Evolutionary conservation across 2,329 filamentous ascomycete genomes (phyloP).

Genomic region (Thyridium curvatum): DNA sequence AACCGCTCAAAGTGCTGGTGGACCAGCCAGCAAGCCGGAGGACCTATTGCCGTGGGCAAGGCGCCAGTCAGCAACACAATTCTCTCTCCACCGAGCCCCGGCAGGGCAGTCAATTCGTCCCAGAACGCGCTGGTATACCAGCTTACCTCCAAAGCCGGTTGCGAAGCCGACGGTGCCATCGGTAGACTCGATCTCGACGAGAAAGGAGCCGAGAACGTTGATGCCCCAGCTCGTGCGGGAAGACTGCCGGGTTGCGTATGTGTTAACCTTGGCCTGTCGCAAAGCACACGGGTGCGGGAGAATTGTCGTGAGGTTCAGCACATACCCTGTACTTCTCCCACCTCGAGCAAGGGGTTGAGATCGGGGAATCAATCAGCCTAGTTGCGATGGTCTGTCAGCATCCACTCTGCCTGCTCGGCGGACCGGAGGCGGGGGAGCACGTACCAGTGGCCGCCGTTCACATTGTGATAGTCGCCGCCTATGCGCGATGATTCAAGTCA

Average conservation of each 20-base stretch:
- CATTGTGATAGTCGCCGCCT: slow-evolving; percentile 89
- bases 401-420: neutral
- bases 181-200: slow-evolving; percentile 79
- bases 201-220: slow-evolving; percentile 89
- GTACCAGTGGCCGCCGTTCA: slow-evolving; percentile 65
- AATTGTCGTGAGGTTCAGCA: too few species aligned
- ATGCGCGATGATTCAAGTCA: slow-evolving; percentile 26
- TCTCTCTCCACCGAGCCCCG: neutral
- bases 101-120: neutral
- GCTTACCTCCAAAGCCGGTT: slow-evolving; percentile 76
- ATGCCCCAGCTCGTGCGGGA: slow-evolving; percentile 93
- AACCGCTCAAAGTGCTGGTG: slow-evolving; percentile 93
- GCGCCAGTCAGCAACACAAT: neutral
- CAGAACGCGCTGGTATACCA: neutral
- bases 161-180: slow-evolving; percentile 94
- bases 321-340: slow-evolving; percentile 89
- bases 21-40: slow-evolving; percentile 88
- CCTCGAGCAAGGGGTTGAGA: slow-evolving; percentile 85
- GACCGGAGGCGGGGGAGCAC: slow-evolving; percentile 10
- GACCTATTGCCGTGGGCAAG: slow-evolving; percentile 48
- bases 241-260: too few species aligned
- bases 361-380: slow-evolving; percentile 87
- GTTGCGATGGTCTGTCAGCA: neutral
- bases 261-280: too few species aligned
- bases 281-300: too few species aligned